Conservation (phyloP, 352 stramenopile genomes). For the Pythium vanterpoolii region DNA sequence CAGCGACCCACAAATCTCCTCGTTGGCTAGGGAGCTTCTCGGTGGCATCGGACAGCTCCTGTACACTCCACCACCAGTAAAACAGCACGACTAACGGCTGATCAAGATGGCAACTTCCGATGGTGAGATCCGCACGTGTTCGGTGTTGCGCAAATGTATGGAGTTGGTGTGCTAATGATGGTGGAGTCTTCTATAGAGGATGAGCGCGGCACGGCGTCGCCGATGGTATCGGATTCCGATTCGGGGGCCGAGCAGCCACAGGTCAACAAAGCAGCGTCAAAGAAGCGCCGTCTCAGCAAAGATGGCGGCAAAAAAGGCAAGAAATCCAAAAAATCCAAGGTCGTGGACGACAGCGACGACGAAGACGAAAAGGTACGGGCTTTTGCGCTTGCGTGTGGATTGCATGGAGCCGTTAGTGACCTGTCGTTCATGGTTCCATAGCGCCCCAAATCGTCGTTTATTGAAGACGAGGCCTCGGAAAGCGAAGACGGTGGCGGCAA, state of each 20-base stretch:
- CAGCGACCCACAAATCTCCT: background rate
- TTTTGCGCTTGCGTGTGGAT: background rate
- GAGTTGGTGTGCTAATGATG: slow-evolving; percentile 2
- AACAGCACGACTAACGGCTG: background rate
- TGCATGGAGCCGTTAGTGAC: background rate
- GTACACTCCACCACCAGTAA: background rate
- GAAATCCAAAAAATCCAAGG: slow-evolving; percentile 60
- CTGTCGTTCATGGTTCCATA: slow-evolving; percentile 12
- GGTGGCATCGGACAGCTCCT: background rate
- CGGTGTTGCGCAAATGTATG: background rate
- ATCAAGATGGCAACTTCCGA: slow-evolving; percentile 29
- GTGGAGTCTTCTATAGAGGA: slow-evolving; percentile 31
- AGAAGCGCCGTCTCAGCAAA: slow-evolving; percentile 75
- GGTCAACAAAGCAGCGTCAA: slow-evolving; percentile 27
- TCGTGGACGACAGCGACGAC: slow-evolving; percentile 55
- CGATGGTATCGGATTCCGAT: slow-evolving; percentile 84
- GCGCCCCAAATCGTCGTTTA: slow-evolving; percentile 80
- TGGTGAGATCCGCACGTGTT: slow-evolving; percentile 16
- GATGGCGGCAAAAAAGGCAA: slow-evolving; percentile 49
- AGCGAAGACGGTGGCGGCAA: slow-evolving; percentile 65
- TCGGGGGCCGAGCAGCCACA: slow-evolving; percentile 59
- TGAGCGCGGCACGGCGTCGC: slow-evolving; percentile 68
- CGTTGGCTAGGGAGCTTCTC: background rate
- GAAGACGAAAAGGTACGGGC: slow-evolving; percentile 54
- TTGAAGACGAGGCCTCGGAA: slow-evolving; percentile 88